Evolutionary conservation across 805 yeast genomes (phyloP).

Genomic region (Kodamaea lidongshanica): DNA sequence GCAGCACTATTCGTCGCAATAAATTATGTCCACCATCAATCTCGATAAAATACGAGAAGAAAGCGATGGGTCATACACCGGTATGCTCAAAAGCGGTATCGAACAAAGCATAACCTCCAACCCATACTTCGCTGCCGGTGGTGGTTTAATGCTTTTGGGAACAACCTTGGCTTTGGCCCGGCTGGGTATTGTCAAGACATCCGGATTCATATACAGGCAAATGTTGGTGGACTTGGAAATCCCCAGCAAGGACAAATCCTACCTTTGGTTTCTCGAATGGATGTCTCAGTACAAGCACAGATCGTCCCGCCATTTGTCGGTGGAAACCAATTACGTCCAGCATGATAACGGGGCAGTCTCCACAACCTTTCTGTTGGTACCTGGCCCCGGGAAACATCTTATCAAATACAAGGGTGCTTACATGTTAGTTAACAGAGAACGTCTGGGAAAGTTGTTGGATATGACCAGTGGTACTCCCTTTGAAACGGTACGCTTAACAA

Average conservation of each 20-base stretch:
- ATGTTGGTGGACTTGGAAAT: conserved; percentile 88
- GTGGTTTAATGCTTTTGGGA: conserved; percentile 95
- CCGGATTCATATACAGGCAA: conserved; percentile 70
- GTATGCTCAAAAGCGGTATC: conserved; percentile 35
- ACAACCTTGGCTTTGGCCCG: conserved; percentile 76
- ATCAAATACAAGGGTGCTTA: conserved; percentile 80
- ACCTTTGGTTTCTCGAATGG: conserved; percentile 94
- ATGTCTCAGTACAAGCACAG: conserved; percentile 79
- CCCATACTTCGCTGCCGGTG: conserved; percentile 98
- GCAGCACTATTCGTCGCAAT: too few relatives aligned
- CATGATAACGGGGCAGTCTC: conserved; percentile 90
- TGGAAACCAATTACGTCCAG: conserved; percentile 78
- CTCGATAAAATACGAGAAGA: conserved; percentile 28
- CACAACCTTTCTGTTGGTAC: conserved; percentile 85
- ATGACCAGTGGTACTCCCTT: conserved; percentile 88
- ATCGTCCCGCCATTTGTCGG: conserved; percentile 77
- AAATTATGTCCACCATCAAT: conserved; percentile 20
- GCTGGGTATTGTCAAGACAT: conserved; percentile 55
- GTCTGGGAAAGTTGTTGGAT: conserved; percentile 84
- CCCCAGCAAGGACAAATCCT: conserved; percentile 87
- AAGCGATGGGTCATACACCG: conserved; percentile 34
- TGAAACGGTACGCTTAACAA: conserved; percentile 92
- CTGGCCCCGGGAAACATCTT: conserved; percentile 95
- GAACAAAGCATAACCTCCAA: conserved; percentile 53
- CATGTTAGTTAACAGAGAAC: conserved; percentile 81